Base-by-base conservation (phyloP, 495 filamentous ascomycete genomes). In the Glarea lozoyensis region DNA sequence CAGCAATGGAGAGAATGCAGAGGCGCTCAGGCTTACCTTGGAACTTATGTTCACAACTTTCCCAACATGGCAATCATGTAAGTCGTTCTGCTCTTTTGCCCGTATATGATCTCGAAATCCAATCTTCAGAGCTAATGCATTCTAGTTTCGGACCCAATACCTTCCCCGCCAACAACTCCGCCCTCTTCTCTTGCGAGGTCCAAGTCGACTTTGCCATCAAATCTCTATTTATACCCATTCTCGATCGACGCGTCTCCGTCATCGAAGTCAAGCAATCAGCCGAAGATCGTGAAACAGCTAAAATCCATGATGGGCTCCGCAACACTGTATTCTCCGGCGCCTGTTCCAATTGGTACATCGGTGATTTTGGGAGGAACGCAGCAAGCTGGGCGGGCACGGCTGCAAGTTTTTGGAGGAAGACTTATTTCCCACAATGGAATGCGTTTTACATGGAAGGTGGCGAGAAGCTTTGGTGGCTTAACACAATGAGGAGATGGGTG, bases 31-130 rank as follows among this genome's bases (percentile, higher is more conserved):
- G 66, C 65, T 12, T 70, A 70, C 51, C 50, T 62, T 29, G 58
- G 51, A 5, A 50, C 55, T 1, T 42, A 41, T 10, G 32, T 70
- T 7, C 52, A 53, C 45, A 56, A 58, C 13, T 69, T 66, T 41
- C 66, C 67, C 11, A 70, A 70, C 42, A 57, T 70, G 37, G 65
- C 60, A 3, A 33, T 69, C 21, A 18, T 66, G n/a, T n/a, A n/a
- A n/a, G n/a, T n/a, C n/a, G n/a, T n/a, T n/a, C n/a, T n/a, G n/a
- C n/a, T n/a, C n/a, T n/a, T n/a, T n/a, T n/a, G n/a, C n/a, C n/a
- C n/a, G n/a, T n/a, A n/a, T n/a, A n/a, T n/a, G n/a, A n/a, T n/a
- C n/a, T n/a, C n/a, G n/a, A n/a, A n/a, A n/a, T n/a, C n/a, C n/a
- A n/a, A n/a, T n/a, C n/a, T n/a, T n/a, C n/a, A n/a, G n/a, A n/a